Conservation (phyloP, 2,329 filamentous ascomycete species). For the Beauveria sp. region DNA sequence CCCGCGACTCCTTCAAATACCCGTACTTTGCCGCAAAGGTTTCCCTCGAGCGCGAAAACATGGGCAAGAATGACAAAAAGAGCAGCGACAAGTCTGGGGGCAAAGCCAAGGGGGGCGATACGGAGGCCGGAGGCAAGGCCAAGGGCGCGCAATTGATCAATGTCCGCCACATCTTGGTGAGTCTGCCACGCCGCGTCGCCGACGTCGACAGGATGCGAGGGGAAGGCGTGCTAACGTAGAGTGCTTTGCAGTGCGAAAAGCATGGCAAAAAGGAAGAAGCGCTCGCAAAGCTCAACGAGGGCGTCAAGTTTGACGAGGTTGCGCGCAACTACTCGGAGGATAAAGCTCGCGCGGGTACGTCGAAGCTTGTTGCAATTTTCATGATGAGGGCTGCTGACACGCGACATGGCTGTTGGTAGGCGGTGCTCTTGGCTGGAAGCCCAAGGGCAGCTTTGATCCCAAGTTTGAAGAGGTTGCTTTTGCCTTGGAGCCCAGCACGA, state of each 20-base stretch:
- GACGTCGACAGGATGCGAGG: background rate
- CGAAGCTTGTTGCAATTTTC: slow-evolving; percentile 6
- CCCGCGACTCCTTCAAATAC: slow-evolving; percentile 5
- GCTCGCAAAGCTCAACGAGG: slow-evolving; percentile 56
- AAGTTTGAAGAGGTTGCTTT: slow-evolving; percentile 69
- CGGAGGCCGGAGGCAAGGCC: slow-evolving; percentile 29
- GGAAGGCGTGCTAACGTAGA: background rate
- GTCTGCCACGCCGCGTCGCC: slow-evolving; percentile 6
- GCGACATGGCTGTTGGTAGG: slow-evolving; percentile 34
- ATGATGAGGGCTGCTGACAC: background rate
- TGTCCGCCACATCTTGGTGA: slow-evolving; percentile 62
- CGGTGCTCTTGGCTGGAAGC: slow-evolving; percentile 66
- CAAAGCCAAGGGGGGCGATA: slow-evolving; percentile 22
- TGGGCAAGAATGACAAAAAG: slow-evolving; percentile 36
- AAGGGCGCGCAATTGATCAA: slow-evolving; percentile 61
- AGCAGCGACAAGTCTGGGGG: slow-evolving; percentile 29
- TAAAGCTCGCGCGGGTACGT: slow-evolving; percentile 58
- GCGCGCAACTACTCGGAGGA: slow-evolving; percentile 68
- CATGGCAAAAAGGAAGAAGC: slow-evolving; percentile 73
- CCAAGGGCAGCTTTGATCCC: slow-evolving; percentile 56
- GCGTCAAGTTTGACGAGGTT: slow-evolving; percentile 67
- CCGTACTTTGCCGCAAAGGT: background rate
- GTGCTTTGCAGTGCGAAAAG: slow-evolving; percentile 54
- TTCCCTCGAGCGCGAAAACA: slow-evolving; percentile 17
- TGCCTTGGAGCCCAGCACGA: slow-evolving; percentile 58